Evolutionary conservation across 2,329 filamentous ascomycete species (phyloP), one percentile per base, ranked within the genome.

Genomic region (Graphilbum ipis-grandicollis): DNA sequence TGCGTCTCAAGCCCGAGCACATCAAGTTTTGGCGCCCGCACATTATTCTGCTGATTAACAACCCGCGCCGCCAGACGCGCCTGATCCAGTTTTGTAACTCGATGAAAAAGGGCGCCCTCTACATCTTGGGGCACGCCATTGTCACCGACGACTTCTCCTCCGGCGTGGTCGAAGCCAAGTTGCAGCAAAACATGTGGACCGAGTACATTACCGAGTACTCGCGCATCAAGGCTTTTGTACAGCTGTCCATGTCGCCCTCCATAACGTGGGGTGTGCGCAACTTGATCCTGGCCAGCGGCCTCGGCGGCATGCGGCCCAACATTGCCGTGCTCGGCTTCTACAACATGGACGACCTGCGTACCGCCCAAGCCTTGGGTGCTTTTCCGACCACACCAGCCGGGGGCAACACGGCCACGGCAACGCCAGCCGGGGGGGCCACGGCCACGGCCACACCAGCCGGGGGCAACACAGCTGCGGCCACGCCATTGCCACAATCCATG

Each of bases 21-120:
- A 85, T 93, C 54, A 93, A 93, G 50, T 93, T 92, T 52, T 93
- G 85, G 84, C 68, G 84, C 36, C 84, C 84, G 1, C 84, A 92
- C 45, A 86, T 93, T 31, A 69, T 93, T 34, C 64, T 93, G 0
- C 70, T 93, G 37, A 73, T 90, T 44, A 90, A 88, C 50, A 73
- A 90, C 47, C 79, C 83, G 4, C 68, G 84, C n/a, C 69, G 68
- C 6, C 81, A 90, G 51, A 84, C 80, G 37, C 77, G 81, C 31
- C 66, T 93, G 30, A 88, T 93, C 3, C 81, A 86, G 41, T 93
- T 93, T 47, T 93, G 84, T 56, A 93, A 93, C 52, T 85, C 82
- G 0, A 60, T 93, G 52, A 93, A 93, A 52, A 93, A 93, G 49
- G 85, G 84, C 0, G 76, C 75, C 0, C 55, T 93, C 2, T 93